These are phyloP conservation scores for Trichosporon sp. DNA, from an alignment of 1,284 basidiomycete species.

Conservation along the genomic window DNA sequence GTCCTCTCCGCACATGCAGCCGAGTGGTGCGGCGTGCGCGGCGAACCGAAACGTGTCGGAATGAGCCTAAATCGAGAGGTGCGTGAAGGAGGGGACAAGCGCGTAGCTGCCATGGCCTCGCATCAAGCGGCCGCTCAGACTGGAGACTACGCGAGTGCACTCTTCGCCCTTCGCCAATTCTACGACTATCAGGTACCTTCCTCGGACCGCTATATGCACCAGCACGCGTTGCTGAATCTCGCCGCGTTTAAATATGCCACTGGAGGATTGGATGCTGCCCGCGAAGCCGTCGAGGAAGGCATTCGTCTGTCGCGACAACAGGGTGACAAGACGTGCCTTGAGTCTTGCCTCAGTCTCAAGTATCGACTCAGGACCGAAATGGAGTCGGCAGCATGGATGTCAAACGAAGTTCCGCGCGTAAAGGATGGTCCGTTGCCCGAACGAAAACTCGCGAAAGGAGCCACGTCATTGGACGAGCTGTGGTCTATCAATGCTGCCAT, in stretches of 20 bases:
- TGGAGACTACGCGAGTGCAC: slow-evolving; percentile 39
- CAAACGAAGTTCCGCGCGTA: slow-evolving; percentile 19
- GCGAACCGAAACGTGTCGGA: neutral
- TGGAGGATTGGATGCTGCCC: slow-evolving; percentile 37
- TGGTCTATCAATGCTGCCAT: slow-evolving; percentile 41
- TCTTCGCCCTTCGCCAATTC: slow-evolving; percentile 37
- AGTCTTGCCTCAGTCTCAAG: slow-evolving; percentile 36
- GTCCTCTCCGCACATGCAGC: slow-evolving; percentile 29
- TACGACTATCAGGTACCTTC: slow-evolving; percentile 45
- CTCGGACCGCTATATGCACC: slow-evolving; percentile 31
- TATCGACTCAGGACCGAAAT: slow-evolving; percentile 26
- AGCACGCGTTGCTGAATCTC: slow-evolving; percentile 46
- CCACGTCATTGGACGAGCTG: slow-evolving; percentile 39
- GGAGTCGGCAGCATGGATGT: slow-evolving; percentile 10
- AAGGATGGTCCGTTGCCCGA: slow-evolving; percentile 18
- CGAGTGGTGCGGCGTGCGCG: slow-evolving; percentile 32
- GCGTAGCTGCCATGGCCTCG: slow-evolving; percentile 11
- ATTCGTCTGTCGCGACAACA: slow-evolving; percentile 41
- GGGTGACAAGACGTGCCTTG: slow-evolving; percentile 39
- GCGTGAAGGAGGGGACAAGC: neutral
- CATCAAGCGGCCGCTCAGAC: slow-evolving; percentile 29
- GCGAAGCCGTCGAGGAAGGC: slow-evolving; percentile 41
- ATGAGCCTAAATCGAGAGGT: neutral
- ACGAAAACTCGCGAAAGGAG: slow-evolving; percentile 21
- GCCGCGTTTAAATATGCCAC: slow-evolving; percentile 43